Percentiles rank a stretch among this genome's conserved stretches.
phyloP scores from a whole-genome alignment of 805 yeast species.

The Candida broadrunensis region DNA sequence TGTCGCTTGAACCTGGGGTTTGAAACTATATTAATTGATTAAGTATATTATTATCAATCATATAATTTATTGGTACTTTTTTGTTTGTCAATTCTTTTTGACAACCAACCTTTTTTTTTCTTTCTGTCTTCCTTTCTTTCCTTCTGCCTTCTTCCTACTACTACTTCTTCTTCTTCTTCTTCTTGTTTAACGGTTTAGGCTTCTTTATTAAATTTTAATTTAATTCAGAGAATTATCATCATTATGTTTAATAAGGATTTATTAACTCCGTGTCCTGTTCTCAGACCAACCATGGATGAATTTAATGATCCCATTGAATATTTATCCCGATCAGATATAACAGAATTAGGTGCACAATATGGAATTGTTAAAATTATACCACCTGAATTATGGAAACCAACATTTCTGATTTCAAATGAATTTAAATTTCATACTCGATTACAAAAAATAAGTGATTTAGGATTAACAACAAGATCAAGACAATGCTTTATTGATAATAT shows the following conservation, averaged over 20 bases:
- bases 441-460: conserved; percentile 65
- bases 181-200: too few species aligned
- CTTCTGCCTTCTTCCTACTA: too few species aligned
- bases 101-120: too few species aligned
- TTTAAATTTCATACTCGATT: conserved; percentile 67
- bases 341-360: conserved; percentile 40
- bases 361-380: conserved; percentile 56
- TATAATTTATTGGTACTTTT: too few species aligned
- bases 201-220: too few species aligned
- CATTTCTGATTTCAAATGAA: conserved; percentile 49
- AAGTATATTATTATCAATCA: too few species aligned
- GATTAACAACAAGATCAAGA: conserved; percentile 60
- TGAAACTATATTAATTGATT: too few species aligned
- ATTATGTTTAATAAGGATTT: conserved; percentile 10
- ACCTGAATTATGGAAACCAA: conserved; percentile 53
- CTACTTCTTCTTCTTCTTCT: too few species aligned
- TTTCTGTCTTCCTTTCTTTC: too few species aligned
- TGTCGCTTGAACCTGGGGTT: too few species aligned
- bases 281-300: conserved; percentile 43
- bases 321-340: conserved; percentile 38
- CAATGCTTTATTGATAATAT: conserved; percentile 60
- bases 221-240: too few species aligned
- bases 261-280: conserved; percentile 43
- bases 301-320: conserved; percentile 50
- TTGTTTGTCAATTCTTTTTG: too few species aligned